Base-by-base conservation (phyloP, 768 basidiomycete species). In the Lactarius pseudohatsudake region DNA sequence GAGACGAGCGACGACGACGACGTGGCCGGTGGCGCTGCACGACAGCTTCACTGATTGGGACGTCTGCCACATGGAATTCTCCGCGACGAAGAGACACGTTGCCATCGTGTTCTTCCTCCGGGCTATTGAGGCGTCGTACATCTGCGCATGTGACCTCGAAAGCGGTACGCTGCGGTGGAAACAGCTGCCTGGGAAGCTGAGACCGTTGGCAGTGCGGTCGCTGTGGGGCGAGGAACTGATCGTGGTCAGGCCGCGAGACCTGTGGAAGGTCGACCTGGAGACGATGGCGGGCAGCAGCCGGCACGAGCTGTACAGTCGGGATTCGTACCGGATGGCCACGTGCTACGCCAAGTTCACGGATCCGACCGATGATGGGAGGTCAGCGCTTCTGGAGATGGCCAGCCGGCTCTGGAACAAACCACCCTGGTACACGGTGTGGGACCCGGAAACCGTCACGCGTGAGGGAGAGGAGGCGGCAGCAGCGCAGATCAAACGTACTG, bases 41-140 rank as follows among this genome's bases (percentile, higher is more conserved):
- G 66, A 67, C 7, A 67, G 62, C 40, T 67, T 67, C 28, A 55
- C 50, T 32, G 58, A 64, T 38, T 56, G 66, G 66, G 57, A 67
- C 3, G 32, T 64, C n/a, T 54, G 66, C 28, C 20, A 36, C 32
- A 55, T 67, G 57, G 62, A 67, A 34, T 67, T 67, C 40, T 59
- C 66, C n/a, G 62, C 66, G 26, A 67, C 66, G 28, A 50, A 22
- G 20, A 64, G 22, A n/a, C 57, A 67, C 61, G 15, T 67, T 20
- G 57, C 40, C 13, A 59, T 64, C 10, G 53, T 67, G 15, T 67
- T 64, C 50, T 67, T 55, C 62, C 57, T 62, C 41, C 53, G 26
- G 6, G 50, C 6, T 13, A 26, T 50, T 41, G 50, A 59, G 22
- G 26, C 50, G 28, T 63, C 62, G 20, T 67, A 59, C 32, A n/a